Conservation (phyloP, 106 monocot species). For the Cymbidium sinense region DNA sequence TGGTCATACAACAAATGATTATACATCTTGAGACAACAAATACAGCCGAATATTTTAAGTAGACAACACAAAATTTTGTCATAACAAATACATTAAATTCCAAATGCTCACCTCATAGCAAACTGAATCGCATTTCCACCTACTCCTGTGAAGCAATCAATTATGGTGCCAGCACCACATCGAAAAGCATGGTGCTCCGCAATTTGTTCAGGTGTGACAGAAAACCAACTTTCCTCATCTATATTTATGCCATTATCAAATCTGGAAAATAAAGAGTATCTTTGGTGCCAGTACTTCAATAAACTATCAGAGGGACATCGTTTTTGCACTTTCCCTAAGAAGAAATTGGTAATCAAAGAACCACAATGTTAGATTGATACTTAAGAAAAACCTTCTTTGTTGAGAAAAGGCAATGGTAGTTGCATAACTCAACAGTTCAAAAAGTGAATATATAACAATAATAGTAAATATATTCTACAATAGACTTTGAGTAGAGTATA, state of each 20-base stretch:
- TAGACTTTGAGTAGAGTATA: background rate
- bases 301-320: constrained; percentile 22
- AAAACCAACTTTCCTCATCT: constrained; percentile 99
- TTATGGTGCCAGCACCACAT: constrained; percentile 45
- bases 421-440: background rate
- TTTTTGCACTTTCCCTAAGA: constrained; percentile 35
- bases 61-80: background rate
- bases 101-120: constrained; percentile 56
- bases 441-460: background rate
- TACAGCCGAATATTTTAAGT: background rate
- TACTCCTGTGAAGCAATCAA: constrained; percentile 90
- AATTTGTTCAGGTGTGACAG: constrained; percentile 87
- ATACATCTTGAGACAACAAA: background rate
- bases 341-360: constrained; percentile 9
- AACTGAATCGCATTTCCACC: constrained; percentile 98
- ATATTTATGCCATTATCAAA: constrained; percentile 89
- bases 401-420: background rate
- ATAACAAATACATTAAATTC: background rate
- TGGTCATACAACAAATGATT: background rate
- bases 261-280: constrained; percentile 75
- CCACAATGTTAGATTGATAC: too few relatives aligned
- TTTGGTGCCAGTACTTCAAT: constrained; percentile 87
- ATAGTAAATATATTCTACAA: background rate
- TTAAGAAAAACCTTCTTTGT: background rate
- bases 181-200: constrained; percentile 91